Base-by-base conservation (phyloP, 257 asterid genomes). In the Misopates orontium region DNA sequence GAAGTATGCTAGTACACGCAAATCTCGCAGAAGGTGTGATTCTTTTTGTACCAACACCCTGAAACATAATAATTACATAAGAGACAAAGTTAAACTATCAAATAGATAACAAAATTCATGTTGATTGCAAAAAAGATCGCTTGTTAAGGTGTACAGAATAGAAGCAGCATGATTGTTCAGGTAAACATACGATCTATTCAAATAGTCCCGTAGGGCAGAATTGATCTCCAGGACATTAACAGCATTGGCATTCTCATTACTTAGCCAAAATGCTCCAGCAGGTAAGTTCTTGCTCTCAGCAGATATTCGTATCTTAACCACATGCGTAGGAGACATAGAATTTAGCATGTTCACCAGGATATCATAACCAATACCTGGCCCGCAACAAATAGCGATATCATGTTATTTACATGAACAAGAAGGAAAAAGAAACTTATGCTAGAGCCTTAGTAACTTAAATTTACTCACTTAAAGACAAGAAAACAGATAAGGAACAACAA, bases 341-440 rank as follows among this genome's bases (percentile, higher is more conserved):
- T 80, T 86, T 66, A 93, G 61, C 86, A 93, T 85, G 71, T 76
- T 89, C 66, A 90, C 99, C 53, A 93, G 84, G 71, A 87, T 77
- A 66, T 88, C 95, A 56, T 84, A 93, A 72, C 97, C 99, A 68
- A 88, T 79, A 72, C 99, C 99, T 93, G 79, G 71, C 48, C 79
- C 12, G 65, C 19, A 70, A 36, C 28, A 68, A 74, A 44, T 17
- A 69, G 61, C 21, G 54, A 64, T 14, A 56, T 64, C 20, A 57
- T 56, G 70, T 20, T 40, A 58, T 32, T 21, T 64, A 25, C 32
- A 19, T 32, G 70, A 13, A 22, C 14, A 32, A 31, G 67, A 52
- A n/a, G 36, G 5, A 22, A 56, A 11, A 32, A 58, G 44, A 28
- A 60, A 57, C 15, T 12, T 60, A 44, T 10, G 17, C 44, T 16